Evolutionary conservation across 2,329 filamentous ascomycete genomes (phyloP).

Genomic region (Fusarium duplospermum): DNA sequence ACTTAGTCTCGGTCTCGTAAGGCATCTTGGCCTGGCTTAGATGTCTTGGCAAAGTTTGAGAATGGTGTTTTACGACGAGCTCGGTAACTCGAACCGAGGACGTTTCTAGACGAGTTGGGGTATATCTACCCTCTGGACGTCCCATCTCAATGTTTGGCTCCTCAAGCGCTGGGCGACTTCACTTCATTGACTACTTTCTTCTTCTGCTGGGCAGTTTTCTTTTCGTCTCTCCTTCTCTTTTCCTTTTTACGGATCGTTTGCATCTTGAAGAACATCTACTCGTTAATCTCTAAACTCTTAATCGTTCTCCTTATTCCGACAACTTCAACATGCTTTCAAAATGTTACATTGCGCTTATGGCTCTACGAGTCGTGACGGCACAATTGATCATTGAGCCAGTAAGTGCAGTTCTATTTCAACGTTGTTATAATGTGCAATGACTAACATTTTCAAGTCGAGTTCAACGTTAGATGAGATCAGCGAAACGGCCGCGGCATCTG

Average conservation of each 20-base stretch:
- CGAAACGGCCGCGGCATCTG: neutral
- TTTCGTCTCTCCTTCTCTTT: neutral
- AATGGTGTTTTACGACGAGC: neutral
- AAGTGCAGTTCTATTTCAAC: neutral
- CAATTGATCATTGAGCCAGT: neutral
- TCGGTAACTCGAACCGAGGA: neutral
- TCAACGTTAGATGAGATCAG: neutral
- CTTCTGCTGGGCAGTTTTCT: constrained; percentile 10
- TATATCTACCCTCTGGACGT: neutral
- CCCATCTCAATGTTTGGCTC: neutral
- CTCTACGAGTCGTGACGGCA: neutral
- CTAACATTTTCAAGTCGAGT: neutral
- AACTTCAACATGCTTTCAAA: neutral
- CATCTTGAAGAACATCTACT: neutral
- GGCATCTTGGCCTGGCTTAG: neutral
- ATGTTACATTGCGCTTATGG: neutral
- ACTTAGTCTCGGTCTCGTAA: neutral
- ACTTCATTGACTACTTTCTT: constrained; percentile 1
- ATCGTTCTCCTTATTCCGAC: neutral
- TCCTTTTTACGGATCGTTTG: neutral
- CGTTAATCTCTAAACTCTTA: neutral
- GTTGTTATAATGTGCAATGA: neutral
- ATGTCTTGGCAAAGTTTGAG: neutral
- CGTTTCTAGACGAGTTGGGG: too few relatives aligned
- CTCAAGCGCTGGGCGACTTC: constrained; percentile 8